Percentiles rank a stretch among this genome's conserved stretches.
Evolutionary conservation across 2,329 filamentous ascomycete species (phyloP).

Genomic region (Fusarium tricinctum): DNA sequence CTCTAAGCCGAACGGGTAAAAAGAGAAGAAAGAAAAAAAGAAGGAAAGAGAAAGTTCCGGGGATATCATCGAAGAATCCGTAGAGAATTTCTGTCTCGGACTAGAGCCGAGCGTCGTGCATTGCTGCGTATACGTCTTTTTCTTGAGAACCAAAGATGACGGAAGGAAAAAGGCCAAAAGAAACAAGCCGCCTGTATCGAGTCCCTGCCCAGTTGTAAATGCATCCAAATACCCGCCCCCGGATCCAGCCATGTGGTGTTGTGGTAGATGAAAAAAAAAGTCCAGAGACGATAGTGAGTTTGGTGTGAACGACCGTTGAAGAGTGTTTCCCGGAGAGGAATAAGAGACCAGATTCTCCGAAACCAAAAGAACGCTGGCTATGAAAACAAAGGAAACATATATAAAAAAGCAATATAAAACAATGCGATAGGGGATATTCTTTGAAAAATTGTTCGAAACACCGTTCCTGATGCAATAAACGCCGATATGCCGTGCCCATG

Average conservation of each 20-base stretch:
- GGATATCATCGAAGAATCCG: slow-evolving; percentile 57
- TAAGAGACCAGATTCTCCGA: slow-evolving; percentile 54
- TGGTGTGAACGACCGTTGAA: slow-evolving; percentile 49
- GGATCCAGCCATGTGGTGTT: slow-evolving; percentile 69
- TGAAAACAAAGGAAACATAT: slow-evolving; percentile 56
- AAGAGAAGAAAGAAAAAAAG: slow-evolving; percentile 37
- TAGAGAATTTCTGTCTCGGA: slow-evolving; percentile 63
- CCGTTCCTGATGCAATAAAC: slow-evolving; percentile 62
- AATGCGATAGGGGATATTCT: slow-evolving; percentile 56
- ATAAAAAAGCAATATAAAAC: slow-evolving; percentile 43
- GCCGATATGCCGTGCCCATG: slow-evolving; percentile 56
- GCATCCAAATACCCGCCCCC: slow-evolving; percentile 66
- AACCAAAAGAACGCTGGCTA: slow-evolving; percentile 60
- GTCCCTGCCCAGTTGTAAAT: slow-evolving; percentile 66
- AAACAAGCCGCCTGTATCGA: slow-evolving; percentile 63
- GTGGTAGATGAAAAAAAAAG: slow-evolving; percentile 56
- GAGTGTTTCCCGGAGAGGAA: slow-evolving; percentile 58
- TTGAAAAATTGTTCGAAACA: slow-evolving; percentile 55
- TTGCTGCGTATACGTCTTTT: slow-evolving; percentile 75
- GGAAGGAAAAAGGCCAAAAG: slow-evolving; percentile 51
- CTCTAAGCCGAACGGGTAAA: slow-evolving; percentile 49
- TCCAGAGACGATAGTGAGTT: slow-evolving; percentile 57
- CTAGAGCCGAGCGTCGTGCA: slow-evolving; percentile 67
- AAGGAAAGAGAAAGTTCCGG: slow-evolving; percentile 44
- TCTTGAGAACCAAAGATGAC: slow-evolving; percentile 56